Percentiles rank a stretch among this genome's conserved stretches.
Evolutionary conservation across 164 flowering plant species (phyloP).

Genomic region (Umbilicus rupestris): DNA sequence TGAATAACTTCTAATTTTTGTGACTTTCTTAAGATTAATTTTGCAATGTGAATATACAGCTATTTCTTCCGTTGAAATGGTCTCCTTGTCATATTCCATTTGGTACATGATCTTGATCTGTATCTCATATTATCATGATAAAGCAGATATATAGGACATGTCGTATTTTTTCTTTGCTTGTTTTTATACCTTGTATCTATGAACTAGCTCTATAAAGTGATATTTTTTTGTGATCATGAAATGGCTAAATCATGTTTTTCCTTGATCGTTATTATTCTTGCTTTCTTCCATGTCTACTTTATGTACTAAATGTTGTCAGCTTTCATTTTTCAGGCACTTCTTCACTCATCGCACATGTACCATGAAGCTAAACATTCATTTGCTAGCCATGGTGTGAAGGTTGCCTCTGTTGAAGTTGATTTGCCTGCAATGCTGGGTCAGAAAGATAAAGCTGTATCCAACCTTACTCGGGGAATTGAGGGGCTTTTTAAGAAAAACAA

Average conservation of each 20-base stretch:
- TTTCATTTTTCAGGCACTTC: slow-evolving; percentile 52
- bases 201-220: too few relatives aligned
- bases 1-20: too few relatives aligned
- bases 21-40: too few relatives aligned
- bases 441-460: slow-evolving; percentile 76
- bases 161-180: too few relatives aligned
- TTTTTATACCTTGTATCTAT: too few relatives aligned
- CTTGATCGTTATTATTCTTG: neutral
- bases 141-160: too few relatives aligned
- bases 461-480: slow-evolving; percentile 74
- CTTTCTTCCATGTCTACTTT: neutral
- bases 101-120: too few relatives aligned
- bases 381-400: slow-evolving; percentile 75
- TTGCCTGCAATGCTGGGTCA: slow-evolving; percentile 87
- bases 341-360: slow-evolving; percentile 93
- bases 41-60: too few relatives aligned
- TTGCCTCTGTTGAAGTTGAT: slow-evolving; percentile 69
- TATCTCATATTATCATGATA: too few relatives aligned
- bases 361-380: slow-evolving; percentile 83
- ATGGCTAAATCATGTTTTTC: neutral
- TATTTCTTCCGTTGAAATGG: too few relatives aligned
- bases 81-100: too few relatives aligned
- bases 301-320: neutral
- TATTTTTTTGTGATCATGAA: too few relatives aligned
- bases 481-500: slow-evolving; percentile 94